These are phyloP conservation scores for Aspergillus candidus DNA, from an alignment of 2,329 filamentous ascomycete genomes.

Conservation along the genomic window DNA sequence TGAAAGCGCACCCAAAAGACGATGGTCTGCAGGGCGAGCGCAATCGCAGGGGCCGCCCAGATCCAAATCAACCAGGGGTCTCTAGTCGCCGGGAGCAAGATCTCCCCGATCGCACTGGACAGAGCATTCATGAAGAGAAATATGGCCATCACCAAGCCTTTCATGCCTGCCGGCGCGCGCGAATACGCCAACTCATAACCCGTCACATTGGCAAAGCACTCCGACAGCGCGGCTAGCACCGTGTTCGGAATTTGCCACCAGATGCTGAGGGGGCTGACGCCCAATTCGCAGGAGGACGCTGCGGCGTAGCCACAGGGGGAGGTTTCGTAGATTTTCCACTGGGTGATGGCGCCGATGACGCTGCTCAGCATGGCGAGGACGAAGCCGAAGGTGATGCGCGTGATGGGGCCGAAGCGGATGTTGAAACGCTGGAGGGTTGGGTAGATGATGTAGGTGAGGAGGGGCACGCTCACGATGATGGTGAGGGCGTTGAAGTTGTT, in stretches of 20 bases:
- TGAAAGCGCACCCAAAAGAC: conserved; percentile 46
- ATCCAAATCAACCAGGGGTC: conserved; percentile 47
- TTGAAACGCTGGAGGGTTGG: conserved; percentile 38
- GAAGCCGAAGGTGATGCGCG: conserved; percentile 48
- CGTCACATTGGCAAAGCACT: conserved; percentile 41
- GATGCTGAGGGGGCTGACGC: conserved; percentile 36
- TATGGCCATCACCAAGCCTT: conserved; percentile 37
- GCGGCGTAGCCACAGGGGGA: conserved; percentile 40
- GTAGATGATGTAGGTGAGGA: conserved; percentile 47
- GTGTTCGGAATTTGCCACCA: conserved; percentile 40
- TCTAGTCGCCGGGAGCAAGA: conserved; percentile 38
- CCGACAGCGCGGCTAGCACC: conserved; percentile 34
- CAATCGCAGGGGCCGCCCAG: conserved; percentile 46
- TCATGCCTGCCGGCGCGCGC: conserved; percentile 39
- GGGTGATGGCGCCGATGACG: conserved; percentile 32
- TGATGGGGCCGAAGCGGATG: conserved; percentile 45
- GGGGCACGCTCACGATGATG: conserved; percentile 43
- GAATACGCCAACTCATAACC: conserved; percentile 43
- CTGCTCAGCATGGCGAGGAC: conserved; percentile 45
- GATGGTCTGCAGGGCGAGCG: conserved; percentile 42
- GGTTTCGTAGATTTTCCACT: conserved; percentile 43
- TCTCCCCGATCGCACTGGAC: conserved; percentile 36
- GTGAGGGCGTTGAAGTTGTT: conserved; percentile 47
- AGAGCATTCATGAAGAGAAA: conserved; percentile 39
- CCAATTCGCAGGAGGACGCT: conserved; percentile 33